Evolutionary conservation across 176 grass and related monocot genomes (phyloP), one percentile per base, ranked within the genome.

Genomic region (Raddia distichophylla): DNA sequence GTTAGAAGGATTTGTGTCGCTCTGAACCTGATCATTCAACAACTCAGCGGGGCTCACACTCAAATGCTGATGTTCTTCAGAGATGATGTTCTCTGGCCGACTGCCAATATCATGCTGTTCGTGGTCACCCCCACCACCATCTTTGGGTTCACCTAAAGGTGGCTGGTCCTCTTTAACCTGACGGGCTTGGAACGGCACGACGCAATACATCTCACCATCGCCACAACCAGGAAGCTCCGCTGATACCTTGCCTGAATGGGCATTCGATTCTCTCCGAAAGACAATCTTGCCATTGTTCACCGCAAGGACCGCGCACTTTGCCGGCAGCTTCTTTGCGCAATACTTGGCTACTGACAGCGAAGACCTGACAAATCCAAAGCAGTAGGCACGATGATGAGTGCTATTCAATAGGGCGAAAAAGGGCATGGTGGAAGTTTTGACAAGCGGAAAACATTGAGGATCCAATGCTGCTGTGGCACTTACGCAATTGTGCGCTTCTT

Each of bases 251-350:
- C 77, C 80, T 17, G 70, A 86, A 53, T 90, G 86, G 8, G 13
- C 90, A 67, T 74, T 86, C 3, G 87, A 69, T 64, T 90, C 87
- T 60, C 91, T 93, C 10, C 67, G 83, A 74, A 90, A 99, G 58
- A 96, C 87, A 56, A 99, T 91, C 87, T 99, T 99, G 54, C 97
- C 97, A n/a, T 86, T 84, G 32, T 78, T 91, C 82, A 99, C 82
- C 0, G 93, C 93, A 4, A 99, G 59, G 76, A 96, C 91, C 0
- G 87, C 84, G 15, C 97, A 99, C 51, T 87, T 87, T n/a, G 68
- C 75, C 0, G 77, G 73, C 57, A 99, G 85, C 83, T 95, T 99
- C 89, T 91, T 99, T 3, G 93, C 83, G 19, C 97, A 99, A 54
- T 95, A 90, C 69, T 99, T 99, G 33, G 97, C 91, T 15, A 99